Evolutionary conservation across 2,329 filamentous ascomycete genomes (phyloP).

Genomic region (Fusarium oxysporum): DNA sequence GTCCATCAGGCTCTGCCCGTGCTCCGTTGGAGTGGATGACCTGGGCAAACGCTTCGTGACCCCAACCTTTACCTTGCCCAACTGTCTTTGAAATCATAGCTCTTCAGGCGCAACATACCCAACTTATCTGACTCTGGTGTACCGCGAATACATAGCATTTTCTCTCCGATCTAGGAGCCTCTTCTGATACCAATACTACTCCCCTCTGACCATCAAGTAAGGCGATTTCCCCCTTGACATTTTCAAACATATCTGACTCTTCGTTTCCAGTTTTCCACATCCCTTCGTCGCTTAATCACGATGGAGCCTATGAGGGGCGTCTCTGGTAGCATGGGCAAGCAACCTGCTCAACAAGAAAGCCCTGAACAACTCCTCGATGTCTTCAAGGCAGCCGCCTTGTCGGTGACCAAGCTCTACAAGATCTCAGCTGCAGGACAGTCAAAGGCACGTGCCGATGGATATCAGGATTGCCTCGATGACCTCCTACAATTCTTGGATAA

Average conservation of each 20-base stretch:
- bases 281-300: slow-evolving; percentile 8
- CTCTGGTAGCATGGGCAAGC: slow-evolving; percentile 45
- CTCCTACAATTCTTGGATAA: slow-evolving; percentile 86
- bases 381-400: slow-evolving; percentile 92
- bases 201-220: slow-evolving; percentile 9
- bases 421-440: slow-evolving; percentile 83
- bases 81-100: slow-evolving; percentile 20
- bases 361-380: slow-evolving; percentile 81
- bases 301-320: slow-evolving; percentile 52
- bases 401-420: slow-evolving; percentile 96
- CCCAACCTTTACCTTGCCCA: slow-evolving; percentile 32
- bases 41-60: slow-evolving; percentile 36
- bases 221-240: slow-evolving; percentile 21
- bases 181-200: not conserved
- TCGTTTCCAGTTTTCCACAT: slow-evolving; percentile 5
- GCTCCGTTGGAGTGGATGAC: slow-evolving; percentile 36
- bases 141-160: not conserved
- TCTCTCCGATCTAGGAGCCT: not conserved
- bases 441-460: slow-evolving; percentile 82
- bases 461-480: slow-evolving; percentile 94
- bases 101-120: slow-evolving; percentile 23
- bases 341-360: slow-evolving; percentile 52
- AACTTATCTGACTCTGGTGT: slow-evolving; percentile 15
- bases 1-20: slow-evolving; percentile 40
- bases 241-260: slow-evolving; percentile 24